These are phyloP conservation scores for Populus tomentosa DNA, from an alignment of 441 rosid genomes.

Conservation along the genomic window DNA sequence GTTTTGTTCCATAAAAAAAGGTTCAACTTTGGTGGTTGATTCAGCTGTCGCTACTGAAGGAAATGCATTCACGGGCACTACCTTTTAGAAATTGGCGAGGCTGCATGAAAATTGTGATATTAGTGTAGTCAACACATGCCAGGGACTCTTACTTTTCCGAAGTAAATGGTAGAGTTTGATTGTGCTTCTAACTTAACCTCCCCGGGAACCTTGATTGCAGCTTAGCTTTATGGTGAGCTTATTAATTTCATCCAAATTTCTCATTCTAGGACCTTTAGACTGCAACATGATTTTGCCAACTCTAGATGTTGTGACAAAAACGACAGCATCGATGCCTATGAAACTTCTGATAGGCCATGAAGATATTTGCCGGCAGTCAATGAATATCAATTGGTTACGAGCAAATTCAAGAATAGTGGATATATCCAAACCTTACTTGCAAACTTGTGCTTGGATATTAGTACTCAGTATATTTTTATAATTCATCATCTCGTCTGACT, in stretches of 20 bases:
- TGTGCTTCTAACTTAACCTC: background rate
- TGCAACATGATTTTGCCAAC: background rate
- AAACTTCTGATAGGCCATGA: too few species aligned
- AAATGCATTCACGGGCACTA: conserved; percentile 50
- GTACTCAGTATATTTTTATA: background rate
- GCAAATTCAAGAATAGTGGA: background rate
- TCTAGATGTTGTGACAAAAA: too few species aligned
- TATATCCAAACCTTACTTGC: background rate
- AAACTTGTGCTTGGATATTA: background rate
- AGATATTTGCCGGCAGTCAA: background rate
- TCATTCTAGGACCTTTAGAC: background rate
- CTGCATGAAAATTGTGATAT: conserved; percentile 1
- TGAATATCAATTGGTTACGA: background rate
- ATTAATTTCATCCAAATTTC: background rate
- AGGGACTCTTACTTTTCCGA: background rate
- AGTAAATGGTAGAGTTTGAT: background rate
- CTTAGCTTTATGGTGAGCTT: background rate
- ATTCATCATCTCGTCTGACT: background rate
- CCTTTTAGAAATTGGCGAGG: conserved; percentile 65
- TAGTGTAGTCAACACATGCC: background rate
- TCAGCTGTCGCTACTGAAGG: conserved; percentile 76
- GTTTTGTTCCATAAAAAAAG: background rate
- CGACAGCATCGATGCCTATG: too few species aligned
- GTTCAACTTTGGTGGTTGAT: conserved; percentile 68
- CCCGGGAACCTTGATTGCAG: background rate